These are phyloP conservation scores for Aspergillus fumigatiaffinis DNA, from an alignment of 2,329 filamentous ascomycete species.

Conservation along the genomic window DNA sequence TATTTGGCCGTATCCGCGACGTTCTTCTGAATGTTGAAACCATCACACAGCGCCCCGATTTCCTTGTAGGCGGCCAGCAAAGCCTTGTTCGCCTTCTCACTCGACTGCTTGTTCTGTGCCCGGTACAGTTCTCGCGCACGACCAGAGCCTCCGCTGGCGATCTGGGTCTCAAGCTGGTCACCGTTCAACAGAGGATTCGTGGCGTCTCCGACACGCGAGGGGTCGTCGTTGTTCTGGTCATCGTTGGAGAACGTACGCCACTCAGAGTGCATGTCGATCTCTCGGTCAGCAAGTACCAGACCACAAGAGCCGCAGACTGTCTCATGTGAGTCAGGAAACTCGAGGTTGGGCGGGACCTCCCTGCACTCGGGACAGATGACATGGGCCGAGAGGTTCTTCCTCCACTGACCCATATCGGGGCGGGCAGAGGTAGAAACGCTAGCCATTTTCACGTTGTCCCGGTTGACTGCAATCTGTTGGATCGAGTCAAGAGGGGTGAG, in stretches of 20 bases:
- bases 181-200: slow-evolving; percentile 87
- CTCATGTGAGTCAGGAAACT: slow-evolving; percentile 90
- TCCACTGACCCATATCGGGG: slow-evolving; percentile 52
- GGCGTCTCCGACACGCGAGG: slow-evolving; percentile 94
- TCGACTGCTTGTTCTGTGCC: slow-evolving; percentile 74
- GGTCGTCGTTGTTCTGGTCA: slow-evolving; percentile 92
- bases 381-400: slow-evolving; percentile 81
- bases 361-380: slow-evolving; percentile 88
- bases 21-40: slow-evolving; percentile 72
- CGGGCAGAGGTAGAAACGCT: slow-evolving; percentile 35
- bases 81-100: slow-evolving; percentile 78
- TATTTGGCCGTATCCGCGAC: slow-evolving; percentile 89
- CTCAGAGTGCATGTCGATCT: slow-evolving; percentile 93
- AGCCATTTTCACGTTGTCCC: slow-evolving; percentile 30
- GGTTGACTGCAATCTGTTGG: slow-evolving; percentile 12
- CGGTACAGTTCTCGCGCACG: slow-evolving; percentile 72
- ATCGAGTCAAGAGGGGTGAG: slow-evolving; percentile 17
- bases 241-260: slow-evolving; percentile 99
- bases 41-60: slow-evolving; percentile 82
- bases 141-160: slow-evolving; percentile 74
- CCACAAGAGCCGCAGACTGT: slow-evolving; percentile 91
- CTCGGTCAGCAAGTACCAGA: slow-evolving; percentile 81
- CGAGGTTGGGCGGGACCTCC: slow-evolving; percentile 83
- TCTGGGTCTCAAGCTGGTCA: slow-evolving; percentile 81
- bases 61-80: slow-evolving; percentile 81